Evolutionary conservation across 306 rosid genomes (phyloP), one percentile per base, ranked within the genome.

Genomic region (Quercus parvula): DNA sequence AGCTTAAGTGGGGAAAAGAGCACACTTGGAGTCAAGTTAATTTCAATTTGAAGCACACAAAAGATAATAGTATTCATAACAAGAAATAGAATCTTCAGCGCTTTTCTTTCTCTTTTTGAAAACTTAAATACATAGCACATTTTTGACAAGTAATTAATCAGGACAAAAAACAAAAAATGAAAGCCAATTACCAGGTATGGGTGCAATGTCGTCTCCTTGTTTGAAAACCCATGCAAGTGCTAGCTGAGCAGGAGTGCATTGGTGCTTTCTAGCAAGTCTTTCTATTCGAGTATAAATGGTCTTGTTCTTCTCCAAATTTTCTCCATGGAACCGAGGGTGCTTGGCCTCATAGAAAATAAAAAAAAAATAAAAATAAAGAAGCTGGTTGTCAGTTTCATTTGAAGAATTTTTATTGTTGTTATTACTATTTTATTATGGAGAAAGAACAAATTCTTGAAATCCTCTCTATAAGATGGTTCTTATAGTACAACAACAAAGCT

Each of bases 151-250:
- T 10, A 62, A 27, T 62, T 13, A 62, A 27, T 62, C 33, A 24
- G 35, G 35, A 12, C 8, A 10, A 27, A 5, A 24, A 62, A 4
- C 0, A 27, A 5, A 24, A 25, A 25, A 15, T 62, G 33, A 62
- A 62, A 62, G 19, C 33, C 4, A 77, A 52, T 79, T 41, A 81
- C 89, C 87, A 3, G 92, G 92, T 10, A 86, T 86, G 24, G 92
- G 92, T 13, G 82, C 88, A 57, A 84, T 80, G 69, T 82, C 90
- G 30, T 86, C 79, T 25, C 88, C 92, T 80, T 79, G 90, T 17
- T 77, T 71, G 25, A 88, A 84, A 76, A 88, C 79, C 92, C 92
- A 84, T 56, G 90, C 85, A 31, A 88, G 70, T n/a, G 90, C 81
- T 66, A 88, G 85, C 33, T 84, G 88, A 77, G 85, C 81, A 55